A percentile compares a stretch with the other conserved stretches of the same genome.
phyloP scores from a whole-genome alignment of 2,329 filamentous ascomycete species.

The Corinectria fuckeliana region DNA sequence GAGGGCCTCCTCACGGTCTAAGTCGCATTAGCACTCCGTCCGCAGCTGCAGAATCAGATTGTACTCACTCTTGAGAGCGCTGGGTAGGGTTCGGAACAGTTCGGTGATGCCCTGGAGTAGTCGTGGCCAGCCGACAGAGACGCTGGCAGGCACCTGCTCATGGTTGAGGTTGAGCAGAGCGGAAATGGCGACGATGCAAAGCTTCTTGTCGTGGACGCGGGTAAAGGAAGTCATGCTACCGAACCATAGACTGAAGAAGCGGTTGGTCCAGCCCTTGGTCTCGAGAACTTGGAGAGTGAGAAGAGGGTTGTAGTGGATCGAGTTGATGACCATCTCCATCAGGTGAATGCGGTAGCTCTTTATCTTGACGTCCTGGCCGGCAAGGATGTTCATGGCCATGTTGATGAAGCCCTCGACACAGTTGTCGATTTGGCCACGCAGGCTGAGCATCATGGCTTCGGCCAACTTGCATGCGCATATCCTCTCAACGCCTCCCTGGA shows the following conservation, averaged over 20 bases:
- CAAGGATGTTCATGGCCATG: constrained; percentile 85
- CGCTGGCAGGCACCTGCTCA: constrained; percentile 86
- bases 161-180: constrained; percentile 80
- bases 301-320: constrained; percentile 94
- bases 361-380: constrained; percentile 77
- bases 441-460: constrained; percentile 95
- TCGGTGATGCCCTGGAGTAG: constrained; percentile 86
- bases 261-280: constrained; percentile 92
- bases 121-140: constrained; percentile 94
- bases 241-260: constrained; percentile 99
- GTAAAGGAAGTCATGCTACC: constrained; percentile 92
- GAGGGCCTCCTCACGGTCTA: constrained; percentile 88
- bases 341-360: constrained; percentile 95
- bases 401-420: constrained; percentile 88
- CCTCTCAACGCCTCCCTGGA: constrained; percentile 90
- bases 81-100: constrained; percentile 89
- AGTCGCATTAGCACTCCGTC: constrained; percentile 34
- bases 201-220: constrained; percentile 97
- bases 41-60: not conserved
- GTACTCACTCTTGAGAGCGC: constrained; percentile 79
- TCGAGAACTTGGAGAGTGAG: constrained; percentile 89
- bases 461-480: constrained; percentile 98
- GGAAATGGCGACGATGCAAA: constrained; percentile 93
- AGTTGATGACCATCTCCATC: constrained; percentile 99
- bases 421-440: constrained; percentile 86